A percentile compares a stretch with the other conserved stretches of the same genome.
Conservation (phyloP, 805 yeast genomes). For the Lachancea lanzarotensis region DNA sequence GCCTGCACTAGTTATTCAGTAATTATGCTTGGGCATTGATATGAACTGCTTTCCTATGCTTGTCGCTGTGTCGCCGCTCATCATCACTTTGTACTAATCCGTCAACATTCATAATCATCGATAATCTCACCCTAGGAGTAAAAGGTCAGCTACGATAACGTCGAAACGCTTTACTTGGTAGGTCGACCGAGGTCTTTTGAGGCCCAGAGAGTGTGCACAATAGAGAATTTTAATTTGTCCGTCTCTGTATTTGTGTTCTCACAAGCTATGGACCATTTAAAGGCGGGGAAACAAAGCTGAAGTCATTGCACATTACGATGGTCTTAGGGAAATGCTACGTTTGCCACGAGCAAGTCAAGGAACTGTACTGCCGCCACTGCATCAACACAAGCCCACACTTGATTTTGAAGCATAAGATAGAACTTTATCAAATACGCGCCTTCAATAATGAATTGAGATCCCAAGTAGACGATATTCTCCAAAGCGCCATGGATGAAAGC, state of each 20-base stretch:
- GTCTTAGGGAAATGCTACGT: slow-evolving; percentile 11
- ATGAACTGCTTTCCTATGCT: too few species aligned
- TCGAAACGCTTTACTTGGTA: background rate
- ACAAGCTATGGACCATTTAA: slow-evolving; percentile 6
- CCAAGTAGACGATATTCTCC: slow-evolving; percentile 19
- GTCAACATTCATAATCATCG: background rate
- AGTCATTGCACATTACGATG: slow-evolving; percentile 1
- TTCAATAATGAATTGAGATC: slow-evolving; percentile 12
- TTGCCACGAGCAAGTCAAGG: slow-evolving; percentile 17
- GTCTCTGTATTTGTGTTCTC: background rate
- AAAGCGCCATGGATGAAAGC: slow-evolving; percentile 12
- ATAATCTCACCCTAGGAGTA: background rate
- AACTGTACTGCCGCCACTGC: slow-evolving; percentile 25
- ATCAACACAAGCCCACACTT: slow-evolving; percentile 23
- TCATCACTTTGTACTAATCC: background rate
- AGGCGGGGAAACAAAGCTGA: background rate
- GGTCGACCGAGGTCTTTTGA: background rate
- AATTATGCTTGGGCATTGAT: too few species aligned
- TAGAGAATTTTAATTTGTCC: too few species aligned
- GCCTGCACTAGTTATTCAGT: too few species aligned
- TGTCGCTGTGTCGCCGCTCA: background rate
- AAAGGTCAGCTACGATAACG: background rate
- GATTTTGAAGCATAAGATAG: slow-evolving; percentile 15
- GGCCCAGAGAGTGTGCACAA: background rate
- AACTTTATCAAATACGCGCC: slow-evolving; percentile 13